Percentiles rank a stretch among this genome's conserved stretches.
Conservation (phyloP, 768 basidiomycete genomes). For the Suillus weaverae region DNA sequence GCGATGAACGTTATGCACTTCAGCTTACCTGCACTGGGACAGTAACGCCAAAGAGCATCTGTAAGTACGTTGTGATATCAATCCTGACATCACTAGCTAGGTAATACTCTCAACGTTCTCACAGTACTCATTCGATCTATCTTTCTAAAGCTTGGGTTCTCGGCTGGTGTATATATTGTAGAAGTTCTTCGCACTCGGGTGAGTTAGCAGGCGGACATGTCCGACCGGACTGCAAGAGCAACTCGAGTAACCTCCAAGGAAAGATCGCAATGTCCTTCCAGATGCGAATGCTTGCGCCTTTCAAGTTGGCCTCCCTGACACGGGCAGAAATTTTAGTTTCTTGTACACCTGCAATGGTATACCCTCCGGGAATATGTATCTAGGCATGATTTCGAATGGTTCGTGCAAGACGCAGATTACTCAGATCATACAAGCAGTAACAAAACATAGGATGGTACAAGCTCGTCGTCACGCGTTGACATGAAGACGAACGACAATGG, state of each 20-base stretch:
- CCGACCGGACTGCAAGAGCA: constrained; percentile 57
- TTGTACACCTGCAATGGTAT: not conserved
- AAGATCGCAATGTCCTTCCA: constrained; percentile 60
- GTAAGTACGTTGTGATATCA: not conserved
- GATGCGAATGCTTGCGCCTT: constrained; percentile 65
- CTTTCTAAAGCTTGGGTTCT: not conserved
- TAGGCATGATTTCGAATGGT: constrained; percentile 39
- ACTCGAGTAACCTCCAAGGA: constrained; percentile 69
- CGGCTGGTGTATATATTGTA: not conserved
- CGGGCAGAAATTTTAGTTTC: constrained; percentile 22
- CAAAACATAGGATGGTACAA: constrained; percentile 52
- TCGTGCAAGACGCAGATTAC: constrained; percentile 34
- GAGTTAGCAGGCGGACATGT: constrained; percentile 38
- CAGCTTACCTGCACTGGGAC: not conserved
- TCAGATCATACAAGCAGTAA: constrained; percentile 48
- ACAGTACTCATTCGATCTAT: not conserved
- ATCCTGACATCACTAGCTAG: too few relatives aligned
- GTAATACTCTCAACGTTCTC: not conserved
- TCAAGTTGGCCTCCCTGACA: constrained; percentile 65
- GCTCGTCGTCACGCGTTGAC: constrained; percentile 37
- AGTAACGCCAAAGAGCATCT: not conserved
- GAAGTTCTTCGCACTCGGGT: not conserved
- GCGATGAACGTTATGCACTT: not conserved
- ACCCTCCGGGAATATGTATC: not conserved
- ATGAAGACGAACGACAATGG: not conserved